phyloP scores from a whole-genome alignment of 2,329 filamentous ascomycete species.

The Dendrostoma leiphaemia region DNA sequence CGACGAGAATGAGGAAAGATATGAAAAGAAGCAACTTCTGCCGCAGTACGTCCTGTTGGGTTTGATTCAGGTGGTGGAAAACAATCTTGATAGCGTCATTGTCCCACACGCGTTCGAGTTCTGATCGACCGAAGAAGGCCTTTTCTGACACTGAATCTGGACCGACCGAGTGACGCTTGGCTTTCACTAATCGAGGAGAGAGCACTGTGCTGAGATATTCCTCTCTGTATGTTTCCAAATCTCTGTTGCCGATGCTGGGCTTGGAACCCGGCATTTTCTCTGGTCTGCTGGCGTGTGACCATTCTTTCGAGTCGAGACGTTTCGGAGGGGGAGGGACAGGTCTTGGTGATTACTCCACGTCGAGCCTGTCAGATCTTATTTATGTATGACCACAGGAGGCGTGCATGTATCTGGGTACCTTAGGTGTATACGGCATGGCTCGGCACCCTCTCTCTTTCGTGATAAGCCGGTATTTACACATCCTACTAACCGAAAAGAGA shows the following conservation, averaged over 20 bases:
- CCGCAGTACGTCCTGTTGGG: neutral
- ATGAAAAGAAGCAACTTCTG: slow-evolving; percentile 5
- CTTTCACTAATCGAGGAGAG: neutral
- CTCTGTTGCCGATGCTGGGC: neutral
- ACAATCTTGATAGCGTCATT: neutral
- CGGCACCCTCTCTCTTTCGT: neutral
- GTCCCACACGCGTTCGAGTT: slow-evolving; percentile 1
- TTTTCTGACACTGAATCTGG: neutral
- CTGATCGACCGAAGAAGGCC: slow-evolving; percentile 12
- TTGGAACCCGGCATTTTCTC: neutral
- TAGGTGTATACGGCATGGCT: neutral
- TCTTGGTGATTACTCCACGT: neutral
- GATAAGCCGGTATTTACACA: neutral
- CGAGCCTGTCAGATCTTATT: neutral
- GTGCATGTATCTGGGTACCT: neutral
- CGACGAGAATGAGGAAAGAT: slow-evolving; percentile 8
- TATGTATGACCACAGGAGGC: neutral
- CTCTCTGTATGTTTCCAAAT: neutral
- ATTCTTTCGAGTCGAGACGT: no score
- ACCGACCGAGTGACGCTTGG: neutral
- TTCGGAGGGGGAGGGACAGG: neutral
- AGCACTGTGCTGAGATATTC: neutral
- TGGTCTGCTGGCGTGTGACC: neutral
- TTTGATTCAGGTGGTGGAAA: slow-evolving; percentile 4
- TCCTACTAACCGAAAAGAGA: neutral